Percentiles rank a stretch among this genome's conserved stretches.
Conservation (phyloP, 495 filamentous ascomycete species). For the Sordaria brevicollis region DNA sequence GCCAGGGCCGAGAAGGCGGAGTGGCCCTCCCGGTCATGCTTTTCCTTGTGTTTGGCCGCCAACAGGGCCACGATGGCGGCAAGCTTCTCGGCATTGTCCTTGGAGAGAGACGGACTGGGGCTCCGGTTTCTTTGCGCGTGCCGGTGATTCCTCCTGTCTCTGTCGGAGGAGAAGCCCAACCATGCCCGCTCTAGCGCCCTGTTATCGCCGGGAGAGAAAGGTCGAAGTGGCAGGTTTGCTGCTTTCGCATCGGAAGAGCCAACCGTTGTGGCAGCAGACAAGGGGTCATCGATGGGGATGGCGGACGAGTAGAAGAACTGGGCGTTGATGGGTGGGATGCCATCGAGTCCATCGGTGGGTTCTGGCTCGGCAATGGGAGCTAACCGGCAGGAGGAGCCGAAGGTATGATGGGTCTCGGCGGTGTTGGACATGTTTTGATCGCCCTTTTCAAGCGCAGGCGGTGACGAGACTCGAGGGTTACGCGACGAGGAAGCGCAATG, state of each 20-base stretch:
- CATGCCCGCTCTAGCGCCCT: conserved; percentile 64
- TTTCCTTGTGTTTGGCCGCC: conserved; percentile 23
- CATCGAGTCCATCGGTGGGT: conserved; percentile 25
- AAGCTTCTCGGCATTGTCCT: conserved; percentile 27
- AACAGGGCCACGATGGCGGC: conserved; percentile 36
- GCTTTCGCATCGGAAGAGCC: conserved; percentile 39
- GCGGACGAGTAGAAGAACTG: conserved; percentile 78
- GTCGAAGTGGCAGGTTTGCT: conserved; percentile 51
- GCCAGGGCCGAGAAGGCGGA: conserved; percentile 10
- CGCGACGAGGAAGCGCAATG: background rate
- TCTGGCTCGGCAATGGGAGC: conserved; percentile 23
- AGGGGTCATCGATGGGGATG: conserved; percentile 72
- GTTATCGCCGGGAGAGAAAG: conserved; percentile 69
- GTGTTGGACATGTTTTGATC: conserved; percentile 7
- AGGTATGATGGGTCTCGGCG: conserved; percentile 28
- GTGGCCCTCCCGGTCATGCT: conserved; percentile 23
- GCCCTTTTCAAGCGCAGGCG: background rate
- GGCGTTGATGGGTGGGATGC: conserved; percentile 45
- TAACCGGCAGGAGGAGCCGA: conserved; percentile 30
- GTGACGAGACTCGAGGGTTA: background rate
- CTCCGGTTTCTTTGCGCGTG: conserved; percentile 18
- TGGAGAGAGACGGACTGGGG: conserved; percentile 22
- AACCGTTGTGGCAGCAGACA: conserved; percentile 53
- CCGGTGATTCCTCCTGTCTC: conserved; percentile 30
- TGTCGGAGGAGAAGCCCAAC: conserved; percentile 41